Conservation (phyloP, 805 yeast genomes). For the Isabelozyma heimii region DNA sequence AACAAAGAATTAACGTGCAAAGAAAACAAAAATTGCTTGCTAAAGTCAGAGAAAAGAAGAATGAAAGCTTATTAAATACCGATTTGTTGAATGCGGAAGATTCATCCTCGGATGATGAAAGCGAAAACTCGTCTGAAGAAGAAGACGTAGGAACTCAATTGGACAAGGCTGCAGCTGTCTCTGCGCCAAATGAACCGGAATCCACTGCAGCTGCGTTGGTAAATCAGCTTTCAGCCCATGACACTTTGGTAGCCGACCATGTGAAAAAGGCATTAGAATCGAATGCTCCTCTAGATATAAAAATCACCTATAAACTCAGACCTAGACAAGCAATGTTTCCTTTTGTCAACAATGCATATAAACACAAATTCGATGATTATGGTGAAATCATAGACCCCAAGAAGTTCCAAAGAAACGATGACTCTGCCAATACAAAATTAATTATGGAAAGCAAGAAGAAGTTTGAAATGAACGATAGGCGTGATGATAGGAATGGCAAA, state of each 20-base stretch:
- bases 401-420: conserved; percentile 60
- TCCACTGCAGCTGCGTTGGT: conserved; percentile 7
- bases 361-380: conserved; percentile 76
- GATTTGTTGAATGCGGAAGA: conserved; percentile 32
- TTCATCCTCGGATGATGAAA: conserved; percentile 32
- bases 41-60: conserved; percentile 40
- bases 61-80: conserved; percentile 36
- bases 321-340: conserved; percentile 75
- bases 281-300: conserved; percentile 53
- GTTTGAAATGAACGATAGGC: conserved; percentile 29
- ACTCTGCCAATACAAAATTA: conserved; percentile 34
- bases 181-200: background rate
- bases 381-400: conserved; percentile 73
- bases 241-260: conserved; percentile 37
- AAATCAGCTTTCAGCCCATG: conserved; percentile 38
- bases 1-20: conserved; percentile 42
- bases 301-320: conserved; percentile 41
- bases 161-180: conserved; percentile 5
- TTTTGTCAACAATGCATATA: conserved; percentile 44
- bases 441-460: conserved; percentile 37
- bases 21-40: conserved; percentile 42
- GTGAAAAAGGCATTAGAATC: conserved; percentile 37
- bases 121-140: conserved; percentile 28
- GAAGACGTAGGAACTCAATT: conserved; percentile 18
- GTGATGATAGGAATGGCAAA: conserved; percentile 8